Evolutionary conservation across 805 yeast species (phyloP), one percentile per base, ranked within the genome.

Genomic region (Zygoascus bituminiphila): DNA sequence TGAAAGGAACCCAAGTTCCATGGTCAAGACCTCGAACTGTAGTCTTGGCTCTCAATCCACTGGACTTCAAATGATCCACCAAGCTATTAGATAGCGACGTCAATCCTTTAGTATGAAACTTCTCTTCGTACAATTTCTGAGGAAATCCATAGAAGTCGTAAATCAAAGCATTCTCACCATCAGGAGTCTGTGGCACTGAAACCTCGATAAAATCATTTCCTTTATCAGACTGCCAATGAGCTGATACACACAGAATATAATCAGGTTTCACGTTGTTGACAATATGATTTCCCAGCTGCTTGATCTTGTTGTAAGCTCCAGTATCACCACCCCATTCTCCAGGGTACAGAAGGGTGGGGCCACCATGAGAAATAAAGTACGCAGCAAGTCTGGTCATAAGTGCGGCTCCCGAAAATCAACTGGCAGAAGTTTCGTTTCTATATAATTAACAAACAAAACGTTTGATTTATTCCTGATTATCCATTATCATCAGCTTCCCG

Each of bases 101-200:
- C 45, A 75, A 71, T 40, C 72, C 72, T 44, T 65, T 62, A 1
- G 84, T 65, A 47, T 75, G 82, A 63, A 83, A 85, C 55, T 74
- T 67, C 56, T 81, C 83, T 38, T 72, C 51, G 65, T 84, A 85
- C 76, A 80, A 76, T 54, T 75, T 67, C 2, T 66, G 62, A 0
- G 89, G 91, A 60, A 85, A 86, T 4, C 85, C 86, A 57, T 75
- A 77, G 57, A 84, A 85, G 61, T 85, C 94, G 62, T 86, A 86
- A 47, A 84, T 74, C 53, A 85, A 65, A 24, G 71, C 70, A 55
- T 82, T 79, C 54, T 77, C 81, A 5, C 64, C 60, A 10, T 41
- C 43, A 14, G 15, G n/a, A 15, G 44, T 4, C 6, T 22, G 15
- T 25, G 52, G 49, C 8, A 49, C 26, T 19, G 49, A 49, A 9